Conservation (phyloP, 169 alveolate genomes). For the Cryptosporidium meleagridis region DNA sequence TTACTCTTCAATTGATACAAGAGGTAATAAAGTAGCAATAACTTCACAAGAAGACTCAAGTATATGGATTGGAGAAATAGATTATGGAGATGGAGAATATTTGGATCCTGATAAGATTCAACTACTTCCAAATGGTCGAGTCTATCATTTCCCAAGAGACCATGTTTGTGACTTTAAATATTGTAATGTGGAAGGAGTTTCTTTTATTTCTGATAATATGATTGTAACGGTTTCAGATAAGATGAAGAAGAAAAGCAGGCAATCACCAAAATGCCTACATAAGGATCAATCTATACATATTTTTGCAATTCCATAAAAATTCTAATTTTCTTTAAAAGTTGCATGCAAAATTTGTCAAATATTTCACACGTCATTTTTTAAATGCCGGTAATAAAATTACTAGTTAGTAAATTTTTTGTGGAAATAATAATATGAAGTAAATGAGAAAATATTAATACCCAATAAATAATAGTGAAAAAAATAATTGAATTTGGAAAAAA, state of each 20-base stretch:
- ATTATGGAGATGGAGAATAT: conserved; percentile 71
- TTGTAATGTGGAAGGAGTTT: conserved; percentile 71
- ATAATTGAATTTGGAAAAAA: background rate
- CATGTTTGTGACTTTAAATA: conserved; percentile 64
- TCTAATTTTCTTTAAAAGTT: background rate
- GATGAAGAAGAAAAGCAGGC: conserved; percentile 66
- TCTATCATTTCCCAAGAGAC: conserved; percentile 59
- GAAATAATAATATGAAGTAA: background rate
- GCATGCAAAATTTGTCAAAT: background rate
- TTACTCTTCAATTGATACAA: conserved; percentile 64
- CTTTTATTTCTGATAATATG: conserved; percentile 71
- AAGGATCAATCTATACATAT: conserved; percentile 66
- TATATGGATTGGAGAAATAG: conserved; percentile 61
- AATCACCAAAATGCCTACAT: conserved; percentile 60
- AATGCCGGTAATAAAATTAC: background rate
- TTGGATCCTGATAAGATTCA: conserved; percentile 41
- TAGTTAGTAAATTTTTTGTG: background rate
- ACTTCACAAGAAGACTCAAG: conserved; percentile 71
- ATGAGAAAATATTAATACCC: background rate
- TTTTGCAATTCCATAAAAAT: conserved; percentile 52
- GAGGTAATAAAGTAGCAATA: conserved; percentile 57
- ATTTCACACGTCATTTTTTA: background rate
- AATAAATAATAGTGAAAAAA: background rate
- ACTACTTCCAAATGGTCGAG: conserved; percentile 44
- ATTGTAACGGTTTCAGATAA: conserved; percentile 65